These are phyloP conservation scores for Triticum turgidum DNA, from an alignment of 176 grass and related monocot species.

Conservation along the genomic window DNA sequence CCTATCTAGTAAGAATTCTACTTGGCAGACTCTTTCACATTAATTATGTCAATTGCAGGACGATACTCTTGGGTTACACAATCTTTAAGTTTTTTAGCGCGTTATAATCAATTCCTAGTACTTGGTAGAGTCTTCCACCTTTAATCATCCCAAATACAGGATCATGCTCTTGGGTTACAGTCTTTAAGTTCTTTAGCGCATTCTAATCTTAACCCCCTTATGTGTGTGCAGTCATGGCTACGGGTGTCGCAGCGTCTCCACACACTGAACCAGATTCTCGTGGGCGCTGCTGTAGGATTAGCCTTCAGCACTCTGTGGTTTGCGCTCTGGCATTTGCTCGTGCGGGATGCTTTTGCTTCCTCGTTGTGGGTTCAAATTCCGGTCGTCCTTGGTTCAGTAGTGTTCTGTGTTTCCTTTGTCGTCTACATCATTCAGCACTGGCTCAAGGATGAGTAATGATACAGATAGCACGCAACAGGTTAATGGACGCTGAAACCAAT, in stretches of 20 bases:
- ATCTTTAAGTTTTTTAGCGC: no score
- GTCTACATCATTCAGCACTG: constrained; percentile 54
- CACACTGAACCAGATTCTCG: constrained; percentile 70
- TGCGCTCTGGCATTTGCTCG: constrained; percentile 64
- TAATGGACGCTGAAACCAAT: not conserved
- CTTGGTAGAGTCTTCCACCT: no score
- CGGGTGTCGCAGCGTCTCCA: constrained; percentile 79
- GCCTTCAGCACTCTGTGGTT: constrained; percentile 50
- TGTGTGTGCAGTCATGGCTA: constrained; percentile 69
- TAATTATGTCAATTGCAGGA: no score
- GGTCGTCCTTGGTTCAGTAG: constrained; percentile 45
- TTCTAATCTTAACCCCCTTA: constrained; percentile 25
- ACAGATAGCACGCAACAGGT: not conserved
- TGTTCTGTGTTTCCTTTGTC: constrained; percentile 39
- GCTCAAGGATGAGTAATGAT: constrained; percentile 49
- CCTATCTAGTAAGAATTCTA: no score
- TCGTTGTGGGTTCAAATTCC: constrained; percentile 45
- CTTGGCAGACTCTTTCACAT: no score
- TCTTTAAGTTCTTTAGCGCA: not conserved
- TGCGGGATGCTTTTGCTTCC: constrained; percentile 53
- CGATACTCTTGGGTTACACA: no score
- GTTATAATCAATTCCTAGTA: no score
- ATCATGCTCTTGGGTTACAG: no score
- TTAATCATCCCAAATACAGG: no score
- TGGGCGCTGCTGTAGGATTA: constrained; percentile 61